These are phyloP conservation scores for Leucogyrophana mollusca DNA, from an alignment of 768 basidiomycete species.

Conservation along the genomic window DNA sequence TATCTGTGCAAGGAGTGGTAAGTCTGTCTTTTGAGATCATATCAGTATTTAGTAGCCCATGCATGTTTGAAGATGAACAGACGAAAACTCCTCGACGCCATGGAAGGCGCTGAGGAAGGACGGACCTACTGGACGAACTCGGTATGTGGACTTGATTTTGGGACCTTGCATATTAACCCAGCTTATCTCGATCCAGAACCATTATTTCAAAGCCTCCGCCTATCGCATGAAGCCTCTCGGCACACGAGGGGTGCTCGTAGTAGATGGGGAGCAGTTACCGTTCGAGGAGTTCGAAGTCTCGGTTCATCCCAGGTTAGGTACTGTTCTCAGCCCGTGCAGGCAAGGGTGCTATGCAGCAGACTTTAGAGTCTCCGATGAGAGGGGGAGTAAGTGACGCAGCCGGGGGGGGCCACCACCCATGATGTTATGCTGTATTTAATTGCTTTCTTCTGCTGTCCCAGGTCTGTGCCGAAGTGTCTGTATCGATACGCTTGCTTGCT, in stretches of 20 bases:
- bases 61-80: constrained; percentile 32
- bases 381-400: constrained; percentile 18
- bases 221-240: constrained; percentile 67
- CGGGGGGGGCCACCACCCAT: too few species aligned
- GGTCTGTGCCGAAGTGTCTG: too few species aligned
- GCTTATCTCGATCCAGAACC: constrained; percentile 42
- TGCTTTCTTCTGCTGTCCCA: too few species aligned
- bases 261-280: constrained; percentile 80
- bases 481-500: too few species aligned
- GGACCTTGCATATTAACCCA: constrained; percentile 2
- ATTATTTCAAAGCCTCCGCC: constrained; percentile 71
- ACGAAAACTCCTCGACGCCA: constrained; percentile 45
- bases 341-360: constrained; percentile 57
- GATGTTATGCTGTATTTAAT: too few species aligned
- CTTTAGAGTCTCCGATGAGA: constrained; percentile 34
- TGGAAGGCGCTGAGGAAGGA: constrained; percentile 65
- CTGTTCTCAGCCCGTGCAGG: constrained; percentile 56
- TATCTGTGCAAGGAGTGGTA: constrained; percentile 65
- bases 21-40: constrained; percentile 13
- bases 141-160: constrained; percentile 35
- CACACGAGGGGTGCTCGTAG: constrained; percentile 52
- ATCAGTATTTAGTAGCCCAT: constrained; percentile 8
- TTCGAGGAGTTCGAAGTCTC: constrained; percentile 78
- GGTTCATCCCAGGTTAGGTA: constrained; percentile 65
- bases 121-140: constrained; percentile 58